Base-by-base conservation (phyloP, 2,329 filamentous ascomycete genomes). In the Talaromyces sp. region DNA sequence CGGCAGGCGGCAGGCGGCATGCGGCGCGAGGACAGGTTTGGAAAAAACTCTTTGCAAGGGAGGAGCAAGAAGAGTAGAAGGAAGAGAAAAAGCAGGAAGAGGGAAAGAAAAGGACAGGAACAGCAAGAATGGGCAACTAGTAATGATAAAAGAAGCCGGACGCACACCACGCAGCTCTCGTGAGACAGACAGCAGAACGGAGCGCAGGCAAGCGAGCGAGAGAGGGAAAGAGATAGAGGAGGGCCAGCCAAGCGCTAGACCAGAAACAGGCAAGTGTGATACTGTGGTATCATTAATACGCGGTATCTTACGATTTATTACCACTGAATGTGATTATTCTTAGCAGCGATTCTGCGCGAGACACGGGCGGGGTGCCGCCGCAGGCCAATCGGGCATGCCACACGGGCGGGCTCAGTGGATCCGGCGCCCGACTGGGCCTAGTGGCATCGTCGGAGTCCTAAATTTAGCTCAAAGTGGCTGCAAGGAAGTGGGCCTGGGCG, bases 401-500 rank as follows among this genome's bases (percentile, higher is more conserved):
- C 50, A 60, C 35, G 24, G 54, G 35, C 59, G 29, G 54, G 59
- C 56, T 46, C 46, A 58, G 59, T 50, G 59, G 46, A 26, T 24
- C 59, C 17, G 38, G 12, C 21, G 7, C 24, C 21, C 9, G 31
- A 41, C 24, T 38, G n/a, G 38, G 29, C 38, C 29, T 50, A 27
- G 55, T 35, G 48, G 62, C 57, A 62, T 63, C 63, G 59, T 52
- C 29, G 29, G 8, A 53, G 38, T 14, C 70, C 72, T 74, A 74
- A 72, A 69, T 74, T 74, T 74, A 74, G 72, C 71, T 70, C 65
- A 64, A 11, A n/a, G 17, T 29, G 17, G n/a, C 43, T 32, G 55
- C 48, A 54, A 41, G 51, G 29, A 50, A 66, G 62, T 65, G 64
- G 64, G 64, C 43, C 64, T 63, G 64, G 70, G 72, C 72, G 72